Conservation (phyloP, 2,329 filamentous ascomycete species). For the Paramyrothecium sp. region DNA sequence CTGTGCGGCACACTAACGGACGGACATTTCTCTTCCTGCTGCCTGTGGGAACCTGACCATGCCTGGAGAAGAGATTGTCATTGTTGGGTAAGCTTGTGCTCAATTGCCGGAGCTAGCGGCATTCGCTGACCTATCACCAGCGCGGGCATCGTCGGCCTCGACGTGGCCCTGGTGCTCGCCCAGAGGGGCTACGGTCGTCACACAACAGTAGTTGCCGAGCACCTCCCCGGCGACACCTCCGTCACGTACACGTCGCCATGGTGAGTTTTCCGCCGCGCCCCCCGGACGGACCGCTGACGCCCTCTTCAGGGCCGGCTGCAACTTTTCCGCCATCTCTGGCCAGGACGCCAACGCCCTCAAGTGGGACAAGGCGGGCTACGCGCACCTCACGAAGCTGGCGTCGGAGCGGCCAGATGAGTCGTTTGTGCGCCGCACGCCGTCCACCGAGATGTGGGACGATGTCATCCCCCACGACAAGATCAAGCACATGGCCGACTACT, state of each 20-base stretch:
- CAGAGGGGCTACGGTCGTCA: conserved; percentile 28
- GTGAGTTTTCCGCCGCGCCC: conserved; percentile 13
- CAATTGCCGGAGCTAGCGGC: neutral
- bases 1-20: no score
- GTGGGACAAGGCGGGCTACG: conserved; percentile 39
- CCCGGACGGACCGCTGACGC: neutral
- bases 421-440: conserved; percentile 34
- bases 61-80: conserved; percentile 12
- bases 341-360: conserved; percentile 36
- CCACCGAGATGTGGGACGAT: conserved; percentile 40
- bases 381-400: conserved; percentile 32
- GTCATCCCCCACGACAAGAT: conserved; percentile 37
- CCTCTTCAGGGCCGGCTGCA: conserved; percentile 36
- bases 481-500: conserved; percentile 35
- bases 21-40: no score
- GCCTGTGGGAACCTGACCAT: neutral
- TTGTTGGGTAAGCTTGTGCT: conserved; percentile 16
- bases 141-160: conserved; percentile 37
- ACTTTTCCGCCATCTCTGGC: conserved; percentile 42
- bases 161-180: conserved; percentile 34
- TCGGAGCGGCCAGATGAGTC: conserved; percentile 24
- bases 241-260: conserved; percentile 40
- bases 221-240: conserved; percentile 37
- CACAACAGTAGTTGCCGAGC: conserved; percentile 36
- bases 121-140: conserved; percentile 12